Conservation (phyloP, 495 filamentous ascomycete species). For the Lasiosphaeriaceae sp. region DNA sequence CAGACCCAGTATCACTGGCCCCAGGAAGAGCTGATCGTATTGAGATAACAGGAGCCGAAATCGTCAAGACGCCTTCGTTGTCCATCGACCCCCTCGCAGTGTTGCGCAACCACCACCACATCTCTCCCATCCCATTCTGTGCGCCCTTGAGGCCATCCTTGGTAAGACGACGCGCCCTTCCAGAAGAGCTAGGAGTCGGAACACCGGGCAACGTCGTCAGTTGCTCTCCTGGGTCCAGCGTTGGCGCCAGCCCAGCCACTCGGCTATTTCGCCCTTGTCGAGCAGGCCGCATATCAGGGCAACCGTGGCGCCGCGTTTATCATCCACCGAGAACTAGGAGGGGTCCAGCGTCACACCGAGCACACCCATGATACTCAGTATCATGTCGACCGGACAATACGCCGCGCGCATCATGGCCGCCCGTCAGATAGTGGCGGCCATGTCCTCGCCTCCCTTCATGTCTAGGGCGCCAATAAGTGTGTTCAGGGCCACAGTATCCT, state of each 20-base stretch:
- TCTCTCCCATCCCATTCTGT: too few relatives aligned
- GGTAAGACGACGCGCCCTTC: too few relatives aligned
- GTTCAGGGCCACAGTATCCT: too few relatives aligned
- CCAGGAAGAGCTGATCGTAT: too few relatives aligned
- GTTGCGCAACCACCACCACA: too few relatives aligned
- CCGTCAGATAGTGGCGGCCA: neutral
- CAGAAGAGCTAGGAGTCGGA: too few relatives aligned
- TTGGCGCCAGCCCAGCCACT: neutral
- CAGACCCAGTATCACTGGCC: too few relatives aligned
- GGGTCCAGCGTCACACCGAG: slow-evolving; percentile 4
- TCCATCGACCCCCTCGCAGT: too few relatives aligned
- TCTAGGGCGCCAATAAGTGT: too few relatives aligned
- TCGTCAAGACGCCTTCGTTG: too few relatives aligned
- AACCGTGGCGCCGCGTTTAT: neutral
- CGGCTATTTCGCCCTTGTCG: neutral
- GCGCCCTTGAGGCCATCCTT: too few relatives aligned
- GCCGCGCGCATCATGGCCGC: neutral
- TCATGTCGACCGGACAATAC: neutral
- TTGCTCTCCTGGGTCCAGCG: neutral
- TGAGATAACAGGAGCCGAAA: too few relatives aligned
- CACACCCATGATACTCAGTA: slow-evolving; percentile 4
- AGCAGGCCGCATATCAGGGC: neutral
- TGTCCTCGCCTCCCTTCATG: neutral
- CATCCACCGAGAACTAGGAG: neutral
- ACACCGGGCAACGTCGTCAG: neutral